Conservation (phyloP, 768 basidiomycete species). For the Phylloporus sp. region DNA sequence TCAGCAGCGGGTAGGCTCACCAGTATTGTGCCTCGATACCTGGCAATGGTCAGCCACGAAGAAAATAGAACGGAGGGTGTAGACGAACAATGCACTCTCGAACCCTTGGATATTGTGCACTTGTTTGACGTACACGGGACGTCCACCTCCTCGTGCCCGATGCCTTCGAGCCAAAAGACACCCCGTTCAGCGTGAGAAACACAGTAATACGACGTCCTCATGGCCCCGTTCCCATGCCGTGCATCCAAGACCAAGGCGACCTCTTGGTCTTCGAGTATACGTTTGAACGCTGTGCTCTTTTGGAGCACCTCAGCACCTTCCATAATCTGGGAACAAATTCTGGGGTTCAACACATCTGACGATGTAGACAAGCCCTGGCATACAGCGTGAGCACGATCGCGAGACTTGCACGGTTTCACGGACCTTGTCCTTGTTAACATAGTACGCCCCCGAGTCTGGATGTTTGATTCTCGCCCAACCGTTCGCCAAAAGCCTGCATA, state of each 20-base stretch:
- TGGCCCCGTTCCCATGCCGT: not conserved
- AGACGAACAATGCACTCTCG: constrained; percentile 24
- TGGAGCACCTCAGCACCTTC: constrained; percentile 11
- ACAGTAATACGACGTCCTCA: constrained; percentile 22
- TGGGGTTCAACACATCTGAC: constrained; percentile 7
- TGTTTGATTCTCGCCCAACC: constrained; percentile 30
- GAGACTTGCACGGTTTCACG: not conserved
- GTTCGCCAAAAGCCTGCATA: constrained; percentile 6
- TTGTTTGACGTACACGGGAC: constrained; percentile 21
- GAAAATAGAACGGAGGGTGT: not conserved
- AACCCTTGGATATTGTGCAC: constrained; percentile 7
- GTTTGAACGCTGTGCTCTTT: constrained; percentile 1
- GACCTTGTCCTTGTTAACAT: constrained; percentile 31
- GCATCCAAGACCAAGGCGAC: constrained; percentile 18
- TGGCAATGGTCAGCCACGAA: not conserved
- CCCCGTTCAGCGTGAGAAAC: constrained; percentile 25
- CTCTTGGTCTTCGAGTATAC: constrained; percentile 7
- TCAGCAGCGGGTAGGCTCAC: constrained; percentile 8
- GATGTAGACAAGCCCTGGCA: constrained; percentile 12
- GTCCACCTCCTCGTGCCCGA: constrained; percentile 16
- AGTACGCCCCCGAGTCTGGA: constrained; percentile 32
- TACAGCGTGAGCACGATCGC: not conserved
- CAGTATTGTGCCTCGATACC: constrained; percentile 29
- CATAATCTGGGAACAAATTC: constrained; percentile 4
- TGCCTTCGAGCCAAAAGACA: constrained; percentile 28